Base-by-base conservation (phyloP, 257 asterid species). In the Solanum pennellii region DNA sequence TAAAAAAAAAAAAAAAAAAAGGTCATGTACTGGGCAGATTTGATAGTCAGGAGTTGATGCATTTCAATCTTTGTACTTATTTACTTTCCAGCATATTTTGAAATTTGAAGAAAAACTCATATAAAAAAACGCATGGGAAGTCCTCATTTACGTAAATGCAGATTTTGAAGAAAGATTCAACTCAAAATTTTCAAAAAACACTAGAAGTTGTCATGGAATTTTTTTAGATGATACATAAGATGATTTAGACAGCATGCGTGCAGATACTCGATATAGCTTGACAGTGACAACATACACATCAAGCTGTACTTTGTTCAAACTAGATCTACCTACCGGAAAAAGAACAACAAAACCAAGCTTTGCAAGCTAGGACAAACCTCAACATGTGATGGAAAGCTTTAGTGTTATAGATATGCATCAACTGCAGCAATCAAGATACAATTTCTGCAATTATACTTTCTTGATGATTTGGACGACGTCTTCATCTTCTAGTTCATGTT, bases 391-490 rank as follows among this genome's bases (percentile, higher is more conserved):
- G 66, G 49, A 25, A 11, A 47, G 42, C 44, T 82, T 49, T 49
- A 80, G 29, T 29, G 68, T 65, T 29, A 80, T 14, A 80, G 44
- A 80, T 47, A 52, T 80, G 20, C 31, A 29, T 29, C 45, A 29
- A 80, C 69, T 47, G 4, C 69, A 49, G 29, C 69, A 49, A 27
- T 29, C 42, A 49, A 49, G 62, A 49, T 49, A 29, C 12, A 82
- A 12, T 12, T 82, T 80, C 69, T 49, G 12, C 69, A 37, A 60
- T 91, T 91, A 97, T 89, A 97, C 92, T 90, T 96, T 97, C 87
- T 97, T 97, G 75, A 97, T 96, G 91, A 97, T 95, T 90, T 97
- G 99, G 90, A 97, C 99, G 2, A 97, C 99, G 68, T 97, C 99
- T 91, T 97, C 99, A 60, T 95, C 99, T 91, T 97, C 99, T 86